phyloP scores from a whole-genome alignment of 1,139 yeast genomes.

The Pichia sp. region DNA sequence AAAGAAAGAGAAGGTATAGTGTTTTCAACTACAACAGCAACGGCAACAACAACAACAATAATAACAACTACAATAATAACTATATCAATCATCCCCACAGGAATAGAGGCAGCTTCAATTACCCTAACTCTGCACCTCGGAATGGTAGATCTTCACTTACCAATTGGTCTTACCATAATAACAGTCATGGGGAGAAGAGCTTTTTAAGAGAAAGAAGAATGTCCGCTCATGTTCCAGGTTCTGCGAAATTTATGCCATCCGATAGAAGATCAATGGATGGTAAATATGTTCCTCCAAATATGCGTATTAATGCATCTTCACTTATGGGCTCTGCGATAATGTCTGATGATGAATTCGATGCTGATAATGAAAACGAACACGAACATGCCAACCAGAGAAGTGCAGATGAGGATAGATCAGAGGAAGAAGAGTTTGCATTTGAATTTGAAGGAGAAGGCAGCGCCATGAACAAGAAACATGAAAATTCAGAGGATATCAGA shows the following conservation, averaged over 20 bases:
- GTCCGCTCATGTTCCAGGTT: slow-evolving; percentile 4
- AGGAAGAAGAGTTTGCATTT: slow-evolving; percentile 13
- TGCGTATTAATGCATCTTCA: slow-evolving; percentile 7
- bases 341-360: slow-evolving; percentile 33
- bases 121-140: not conserved
- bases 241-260: slow-evolving; percentile 5
- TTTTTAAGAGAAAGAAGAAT: slow-evolving; percentile 4
- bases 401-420: slow-evolving; percentile 10
- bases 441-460: slow-evolving; percentile 11
- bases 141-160: slow-evolving; percentile 3
- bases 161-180: slow-evolving; percentile 2
- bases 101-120: slow-evolving; percentile 4
- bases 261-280: slow-evolving; percentile 14
- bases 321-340: slow-evolving; percentile 11
- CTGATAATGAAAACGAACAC: slow-evolving; percentile 20
- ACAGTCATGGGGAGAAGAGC: not conserved
- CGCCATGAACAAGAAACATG: no score
- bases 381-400: slow-evolving; percentile 8
- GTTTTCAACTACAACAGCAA: slow-evolving; percentile 2
- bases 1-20: slow-evolving; percentile 23
- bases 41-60: slow-evolving; percentile 5
- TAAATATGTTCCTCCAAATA: slow-evolving; percentile 66
- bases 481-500: not conserved
- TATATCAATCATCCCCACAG: slow-evolving; percentile 1
- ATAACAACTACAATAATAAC: slow-evolving; percentile 1